Evolutionary conservation across 768 basidiomycete species (phyloP).

Genomic region (Suillus ampliporus): DNA sequence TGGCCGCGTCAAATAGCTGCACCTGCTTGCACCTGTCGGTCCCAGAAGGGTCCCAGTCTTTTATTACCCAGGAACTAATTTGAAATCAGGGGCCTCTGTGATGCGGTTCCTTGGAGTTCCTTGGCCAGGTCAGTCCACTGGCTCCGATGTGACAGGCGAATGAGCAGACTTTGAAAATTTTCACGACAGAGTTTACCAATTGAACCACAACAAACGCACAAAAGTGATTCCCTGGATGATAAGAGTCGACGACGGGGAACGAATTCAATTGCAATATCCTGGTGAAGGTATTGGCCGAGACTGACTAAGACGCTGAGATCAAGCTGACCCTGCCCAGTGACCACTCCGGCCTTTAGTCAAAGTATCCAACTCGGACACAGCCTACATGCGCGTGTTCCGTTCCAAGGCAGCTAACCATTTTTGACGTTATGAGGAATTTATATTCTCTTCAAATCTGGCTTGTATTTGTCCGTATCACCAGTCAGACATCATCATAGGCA

Average conservation of each 20-base stretch:
- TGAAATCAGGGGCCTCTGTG: not conserved
- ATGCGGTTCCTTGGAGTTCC: not conserved
- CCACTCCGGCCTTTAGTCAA: not conserved
- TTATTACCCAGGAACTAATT: not conserved
- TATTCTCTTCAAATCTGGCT: not conserved
- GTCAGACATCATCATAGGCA: not conserved
- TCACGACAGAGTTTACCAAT: not conserved
- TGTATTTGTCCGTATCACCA: not conserved
- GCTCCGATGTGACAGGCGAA: too few relatives aligned
- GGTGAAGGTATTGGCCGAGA: too few relatives aligned
- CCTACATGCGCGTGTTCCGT: not conserved
- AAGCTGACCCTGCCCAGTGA: not conserved
- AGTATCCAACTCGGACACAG: not conserved
- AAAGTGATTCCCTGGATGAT: not conserved
- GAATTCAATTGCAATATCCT: not conserved
- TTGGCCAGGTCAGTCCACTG: not conserved
- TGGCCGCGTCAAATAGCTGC: not conserved
- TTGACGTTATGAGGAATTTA: not conserved
- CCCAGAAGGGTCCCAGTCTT: not conserved
- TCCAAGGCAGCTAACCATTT: too few relatives aligned
- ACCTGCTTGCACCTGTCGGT: too few relatives aligned
- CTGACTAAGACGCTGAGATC: too few relatives aligned
- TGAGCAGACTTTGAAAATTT: too few relatives aligned
- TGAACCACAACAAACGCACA: not conserved
- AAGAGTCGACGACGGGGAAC: not conserved